phyloP scores from a whole-genome alignment of 345 rosid genomes.

The Corchorus olitorius region DNA sequence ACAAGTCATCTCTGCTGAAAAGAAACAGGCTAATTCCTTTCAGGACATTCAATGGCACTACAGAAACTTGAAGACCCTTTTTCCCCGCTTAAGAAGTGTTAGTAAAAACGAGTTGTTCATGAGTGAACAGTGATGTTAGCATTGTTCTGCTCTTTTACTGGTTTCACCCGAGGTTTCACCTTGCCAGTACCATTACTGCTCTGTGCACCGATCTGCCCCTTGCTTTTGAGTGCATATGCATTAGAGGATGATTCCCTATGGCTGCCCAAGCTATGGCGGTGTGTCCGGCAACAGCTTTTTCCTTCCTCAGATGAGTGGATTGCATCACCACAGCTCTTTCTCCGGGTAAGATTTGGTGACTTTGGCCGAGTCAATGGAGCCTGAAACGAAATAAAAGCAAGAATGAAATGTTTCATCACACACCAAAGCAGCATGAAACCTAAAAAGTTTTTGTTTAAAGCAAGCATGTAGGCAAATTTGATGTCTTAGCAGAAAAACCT shows the following conservation, averaged over 20 bases:
- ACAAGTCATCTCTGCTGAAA: conserved; percentile 32
- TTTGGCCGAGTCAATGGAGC: conserved; percentile 82
- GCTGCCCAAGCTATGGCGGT: conserved; percentile 67
- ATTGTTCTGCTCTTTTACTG: conserved; percentile 37
- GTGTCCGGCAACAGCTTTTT: conserved; percentile 52
- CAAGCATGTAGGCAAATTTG: neutral
- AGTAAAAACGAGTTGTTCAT: conserved; percentile 37
- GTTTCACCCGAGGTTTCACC: conserved; percentile 44
- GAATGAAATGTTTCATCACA: neutral
- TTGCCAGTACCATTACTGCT: conserved; percentile 48
- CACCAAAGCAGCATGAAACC: neutral
- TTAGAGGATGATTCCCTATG: conserved; percentile 40
- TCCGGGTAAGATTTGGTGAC: conserved; percentile 67
- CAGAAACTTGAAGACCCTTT: conserved; percentile 26
- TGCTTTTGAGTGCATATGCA: conserved; percentile 31
- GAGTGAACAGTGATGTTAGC: conserved; percentile 42
- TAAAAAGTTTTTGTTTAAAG: neutral
- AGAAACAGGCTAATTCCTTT: conserved; percentile 36
- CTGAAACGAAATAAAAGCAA: conserved; percentile 42
- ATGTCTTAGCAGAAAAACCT: neutral
- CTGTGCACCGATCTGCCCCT: conserved; percentile 30
- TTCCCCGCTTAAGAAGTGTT: conserved; percentile 32
- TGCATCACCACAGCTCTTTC: conserved; percentile 91
- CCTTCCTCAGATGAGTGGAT: conserved; percentile 46
- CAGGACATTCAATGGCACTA: conserved; percentile 27